These are phyloP conservation scores for Tinospora cordifolia DNA, from an alignment of 164 flowering plant genomes.

Conservation along the genomic window DNA sequence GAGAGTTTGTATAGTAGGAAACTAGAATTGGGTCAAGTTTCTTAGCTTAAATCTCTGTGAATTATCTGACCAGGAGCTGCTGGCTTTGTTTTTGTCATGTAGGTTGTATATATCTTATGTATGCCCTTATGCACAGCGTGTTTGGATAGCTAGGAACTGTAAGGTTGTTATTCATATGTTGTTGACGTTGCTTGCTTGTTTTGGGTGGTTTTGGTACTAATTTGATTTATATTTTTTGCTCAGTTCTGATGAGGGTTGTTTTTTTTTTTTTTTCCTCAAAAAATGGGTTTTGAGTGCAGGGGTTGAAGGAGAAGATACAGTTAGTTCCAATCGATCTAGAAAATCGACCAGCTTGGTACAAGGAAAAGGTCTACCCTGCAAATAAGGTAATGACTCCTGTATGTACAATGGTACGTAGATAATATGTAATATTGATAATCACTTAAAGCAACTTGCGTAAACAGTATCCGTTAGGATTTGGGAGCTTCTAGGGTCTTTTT, in stretches of 20 bases:
- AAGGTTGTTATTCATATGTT: slow-evolving; percentile 39
- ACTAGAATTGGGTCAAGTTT: background rate
- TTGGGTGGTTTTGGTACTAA: background rate
- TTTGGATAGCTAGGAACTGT: slow-evolving; percentile 71
- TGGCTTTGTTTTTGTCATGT: slow-evolving; percentile 8
- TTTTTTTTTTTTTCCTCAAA: background rate
- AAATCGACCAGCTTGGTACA: slow-evolving; percentile 82
- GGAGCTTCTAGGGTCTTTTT: too few species aligned
- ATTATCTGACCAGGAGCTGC: background rate
- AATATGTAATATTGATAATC: background rate
- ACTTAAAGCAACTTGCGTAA: background rate
- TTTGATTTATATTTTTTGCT: background rate
- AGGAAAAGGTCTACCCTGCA: slow-evolving; percentile 73
- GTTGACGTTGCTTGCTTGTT: background rate
- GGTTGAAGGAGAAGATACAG: slow-evolving; percentile 63
- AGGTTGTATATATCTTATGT: slow-evolving; percentile 65
- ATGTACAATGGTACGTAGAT: too few species aligned
- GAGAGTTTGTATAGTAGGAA: too few species aligned
- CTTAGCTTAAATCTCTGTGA: background rate
- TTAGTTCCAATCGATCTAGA: slow-evolving; percentile 65
- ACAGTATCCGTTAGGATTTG: too few species aligned
- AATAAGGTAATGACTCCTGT: slow-evolving; percentile 51
- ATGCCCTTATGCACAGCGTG: slow-evolving; percentile 84
- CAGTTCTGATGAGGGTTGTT: background rate
- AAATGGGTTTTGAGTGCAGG: slow-evolving; percentile 30